Percentiles rank a stretch among this genome's conserved stretches.
These are phyloP conservation scores for Catharanthus roseus DNA, from an alignment of 257 asterid species.

Conservation along the genomic window DNA sequence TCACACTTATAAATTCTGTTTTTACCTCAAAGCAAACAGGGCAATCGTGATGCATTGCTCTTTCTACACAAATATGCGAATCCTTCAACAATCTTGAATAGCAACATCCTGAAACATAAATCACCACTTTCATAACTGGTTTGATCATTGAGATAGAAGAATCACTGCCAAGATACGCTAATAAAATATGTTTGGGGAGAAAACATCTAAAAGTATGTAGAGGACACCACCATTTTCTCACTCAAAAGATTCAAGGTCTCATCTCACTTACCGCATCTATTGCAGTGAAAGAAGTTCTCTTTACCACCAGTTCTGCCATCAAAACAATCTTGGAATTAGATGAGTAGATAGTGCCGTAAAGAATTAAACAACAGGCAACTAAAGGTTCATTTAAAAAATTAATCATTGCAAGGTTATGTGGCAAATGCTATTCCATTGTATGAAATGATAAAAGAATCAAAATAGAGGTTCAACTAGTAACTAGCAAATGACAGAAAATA, in stretches of 20 bases:
- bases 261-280: slow-evolving; percentile 48
- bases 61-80: slow-evolving; percentile 58
- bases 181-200: background rate
- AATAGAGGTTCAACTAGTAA: background rate
- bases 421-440: too few species aligned
- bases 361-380: too few species aligned
- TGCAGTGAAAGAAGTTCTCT: slow-evolving; percentile 68
- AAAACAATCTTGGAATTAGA: background rate
- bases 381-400: too few species aligned
- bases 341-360: background rate
- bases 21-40: slow-evolving; percentile 75
- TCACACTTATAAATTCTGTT: background rate
- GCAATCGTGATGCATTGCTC: slow-evolving; percentile 78
- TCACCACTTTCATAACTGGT: background rate
- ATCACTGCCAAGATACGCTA: background rate
- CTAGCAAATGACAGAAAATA: background rate
- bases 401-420: too few species aligned
- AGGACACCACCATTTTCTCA: background rate
- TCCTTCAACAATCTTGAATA: slow-evolving; percentile 52
- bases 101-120: slow-evolving; percentile 50
- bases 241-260: background rate
- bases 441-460: background rate
- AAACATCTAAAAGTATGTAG: too few species aligned
- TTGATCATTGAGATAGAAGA: background rate
- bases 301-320: slow-evolving; percentile 63